phyloP scores from a whole-genome alignment of 257 asterid species.

The Solanum pennellii region DNA sequence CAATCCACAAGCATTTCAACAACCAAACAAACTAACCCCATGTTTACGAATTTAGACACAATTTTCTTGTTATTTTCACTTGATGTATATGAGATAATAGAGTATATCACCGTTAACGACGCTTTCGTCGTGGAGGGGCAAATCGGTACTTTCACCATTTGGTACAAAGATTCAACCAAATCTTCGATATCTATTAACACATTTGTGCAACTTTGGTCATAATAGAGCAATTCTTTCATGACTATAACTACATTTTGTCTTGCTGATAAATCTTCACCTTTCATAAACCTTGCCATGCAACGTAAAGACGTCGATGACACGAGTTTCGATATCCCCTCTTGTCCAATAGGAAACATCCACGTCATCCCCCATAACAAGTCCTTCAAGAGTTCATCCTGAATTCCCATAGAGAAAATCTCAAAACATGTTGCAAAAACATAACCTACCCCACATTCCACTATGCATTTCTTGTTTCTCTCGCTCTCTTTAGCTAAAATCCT shows the following conservation, averaged over 20 bases:
- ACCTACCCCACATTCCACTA: constrained; percentile 44
- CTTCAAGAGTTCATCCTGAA: constrained; percentile 13
- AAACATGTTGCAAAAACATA: constrained; percentile 24
- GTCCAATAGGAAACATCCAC: constrained; percentile 44
- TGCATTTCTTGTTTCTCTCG: constrained; percentile 51
- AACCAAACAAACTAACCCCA: constrained; percentile 42
- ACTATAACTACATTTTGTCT: constrained; percentile 37
- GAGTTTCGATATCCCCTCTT: constrained; percentile 35
- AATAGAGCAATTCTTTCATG: constrained; percentile 29
- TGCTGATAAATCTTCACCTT: constrained; percentile 40
- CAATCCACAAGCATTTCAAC: constrained; percentile 67
- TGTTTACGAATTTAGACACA: constrained; percentile 17
- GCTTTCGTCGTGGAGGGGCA: constrained; percentile 60
- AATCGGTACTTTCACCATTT: constrained; percentile 39
- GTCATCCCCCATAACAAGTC: constrained; percentile 41
- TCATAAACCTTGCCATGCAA: constrained; percentile 41
- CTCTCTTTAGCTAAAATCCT: constrained; percentile 48
- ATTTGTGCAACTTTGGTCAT: constrained; percentile 9
- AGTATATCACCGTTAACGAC: constrained; percentile 37
- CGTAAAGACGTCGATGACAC: constrained; percentile 34
- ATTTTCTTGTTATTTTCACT: background rate
- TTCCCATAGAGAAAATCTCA: constrained; percentile 29
- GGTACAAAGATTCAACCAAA: constrained; percentile 28
- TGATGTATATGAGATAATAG: constrained; percentile 9
- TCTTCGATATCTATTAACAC: constrained; percentile 26